These are phyloP conservation scores for Moringa oleifera DNA, from an alignment of 345 rosid species.

Conservation along the genomic window DNA sequence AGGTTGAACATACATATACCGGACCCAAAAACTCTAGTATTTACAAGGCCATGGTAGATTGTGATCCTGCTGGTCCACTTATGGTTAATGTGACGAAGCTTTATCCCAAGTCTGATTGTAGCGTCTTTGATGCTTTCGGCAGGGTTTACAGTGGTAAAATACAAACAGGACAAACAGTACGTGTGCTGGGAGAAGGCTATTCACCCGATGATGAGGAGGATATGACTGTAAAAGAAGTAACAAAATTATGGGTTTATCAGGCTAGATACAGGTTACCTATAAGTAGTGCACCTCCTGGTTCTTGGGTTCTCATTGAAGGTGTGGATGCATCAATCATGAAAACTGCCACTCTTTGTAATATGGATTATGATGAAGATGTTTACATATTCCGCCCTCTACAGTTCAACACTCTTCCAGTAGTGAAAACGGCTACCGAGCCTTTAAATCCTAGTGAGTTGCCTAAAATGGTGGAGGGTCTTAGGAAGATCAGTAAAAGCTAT, in stretches of 20 bases:
- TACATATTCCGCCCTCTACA: slow-evolving; percentile 84
- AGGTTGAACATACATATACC: slow-evolving; percentile 76
- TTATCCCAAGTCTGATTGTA: slow-evolving; percentile 96
- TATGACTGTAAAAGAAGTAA: slow-evolving; percentile 89
- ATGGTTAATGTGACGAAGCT: slow-evolving; percentile 95
- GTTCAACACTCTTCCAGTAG: slow-evolving; percentile 93
- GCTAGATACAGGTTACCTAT: slow-evolving; percentile 87
- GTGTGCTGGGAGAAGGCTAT: slow-evolving; percentile 94
- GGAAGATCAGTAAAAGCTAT: slow-evolving; percentile 97
- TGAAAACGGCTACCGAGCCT: slow-evolving; percentile 98
- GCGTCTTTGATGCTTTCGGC: slow-evolving; percentile 94
- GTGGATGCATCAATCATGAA: slow-evolving; percentile 97
- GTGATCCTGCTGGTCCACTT: slow-evolving; percentile 86
- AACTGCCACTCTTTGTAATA: slow-evolving; percentile 83
- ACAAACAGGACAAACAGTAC: slow-evolving; percentile 88
- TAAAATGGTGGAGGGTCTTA: slow-evolving; percentile 98
- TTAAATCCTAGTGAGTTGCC: slow-evolving; percentile 97
- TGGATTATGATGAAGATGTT: slow-evolving; percentile 68
- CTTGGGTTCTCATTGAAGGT: slow-evolving; percentile 97
- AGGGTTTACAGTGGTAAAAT: slow-evolving; percentile 88
- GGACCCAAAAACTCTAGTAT: slow-evolving; percentile 71
- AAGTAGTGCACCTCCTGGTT: slow-evolving; percentile 95
- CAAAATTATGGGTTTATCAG: slow-evolving; percentile 92
- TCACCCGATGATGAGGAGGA: slow-evolving; percentile 98
- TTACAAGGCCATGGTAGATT: slow-evolving; percentile 75